Evolutionary conservation across 345 rosid genomes (phyloP).

Genomic region (Punica granatum): DNA sequence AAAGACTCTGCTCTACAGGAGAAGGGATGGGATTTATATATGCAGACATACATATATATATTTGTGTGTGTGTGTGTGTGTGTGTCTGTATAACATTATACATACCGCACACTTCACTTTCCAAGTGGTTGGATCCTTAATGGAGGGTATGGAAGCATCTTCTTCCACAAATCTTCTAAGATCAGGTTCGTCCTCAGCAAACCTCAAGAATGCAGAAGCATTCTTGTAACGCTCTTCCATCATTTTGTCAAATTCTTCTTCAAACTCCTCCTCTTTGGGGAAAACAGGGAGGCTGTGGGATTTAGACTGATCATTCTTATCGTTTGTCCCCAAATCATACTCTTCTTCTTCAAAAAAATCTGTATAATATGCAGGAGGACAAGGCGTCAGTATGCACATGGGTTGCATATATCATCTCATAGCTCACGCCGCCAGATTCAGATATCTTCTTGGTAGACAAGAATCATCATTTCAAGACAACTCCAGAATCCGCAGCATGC

Average conservation of each 20-base stretch:
- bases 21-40: too few relatives aligned
- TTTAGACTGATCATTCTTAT: slow-evolving; percentile 35
- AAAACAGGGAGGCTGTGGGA: slow-evolving; percentile 29
- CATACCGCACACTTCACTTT: slow-evolving; percentile 91
- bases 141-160: slow-evolving; percentile 37
- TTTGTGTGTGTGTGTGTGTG: too few relatives aligned
- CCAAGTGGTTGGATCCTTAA: slow-evolving; percentile 69
- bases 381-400: neutral
- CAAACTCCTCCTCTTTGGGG: slow-evolving; percentile 81
- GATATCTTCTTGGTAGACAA: neutral
- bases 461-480: neutral
- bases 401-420: neutral
- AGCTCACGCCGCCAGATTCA: neutral
- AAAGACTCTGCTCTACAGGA: slow-evolving; percentile 9
- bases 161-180: slow-evolving; percentile 44
- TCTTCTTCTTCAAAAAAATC: slow-evolving; percentile 53
- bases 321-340: slow-evolving; percentile 27
- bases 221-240: slow-evolving; percentile 75
- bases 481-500: neutral
- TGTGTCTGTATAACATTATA: too few relatives aligned
- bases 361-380: slow-evolving; percentile 19
- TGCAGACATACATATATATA: too few relatives aligned
- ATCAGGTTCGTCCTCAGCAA: slow-evolving; percentile 53
- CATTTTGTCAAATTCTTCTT: slow-evolving; percentile 73
- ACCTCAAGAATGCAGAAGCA: slow-evolving; percentile 39